Evolutionary conservation across 1,139 yeast genomes (phyloP), one percentile per base, ranked within the genome.

Genomic region (Protomyces gravidus): DNA sequence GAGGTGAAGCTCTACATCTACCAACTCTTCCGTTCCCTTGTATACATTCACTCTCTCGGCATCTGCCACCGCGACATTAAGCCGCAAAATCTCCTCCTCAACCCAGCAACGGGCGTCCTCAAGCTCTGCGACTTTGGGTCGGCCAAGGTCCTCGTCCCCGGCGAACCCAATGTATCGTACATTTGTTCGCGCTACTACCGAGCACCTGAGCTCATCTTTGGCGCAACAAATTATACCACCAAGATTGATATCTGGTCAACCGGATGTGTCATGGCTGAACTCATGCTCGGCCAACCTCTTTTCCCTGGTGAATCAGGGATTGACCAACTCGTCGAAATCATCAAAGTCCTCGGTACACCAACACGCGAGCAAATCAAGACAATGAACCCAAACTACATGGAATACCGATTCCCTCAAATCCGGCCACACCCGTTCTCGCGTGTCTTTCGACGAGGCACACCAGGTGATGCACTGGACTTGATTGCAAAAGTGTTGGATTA

Each of bases 301-400:
- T 92, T 92, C 75, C 98, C 98, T 7, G 98, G 98, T 56, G 97
- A 92, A 72, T 85, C 92, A 62, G 97, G 98, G 52, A 90, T 92
- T 64, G 98, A 92, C 73, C 98, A 92, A 73, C 80, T 92, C 69
- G 98, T 92, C 26, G 98, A 92, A 73, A 92, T 92, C 68, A 92
- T 92, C 72, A 92, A 92, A 73, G 89, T 92, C 30, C 78, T 92
- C 70, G 98, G 98, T 11, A 92, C 98, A 1, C 98, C 98, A 15
- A 79, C 95, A 23, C 83, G 87, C 64, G 96, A 89, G 55, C 97
- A 92, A 73, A 92, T 92, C 67, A 81, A 85, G 70, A 82, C 90
- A 64, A 92, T 92, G 98, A 92, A 92, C 73, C 96, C 97, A 62
- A 90, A 89, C 73, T 94, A 92, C 75, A 87, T 89, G 85, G 98